Percentiles rank a stretch among this genome's conserved stretches.
Evolutionary conservation across 805 yeast species (phyloP).

Genomic region (Starmera quercuum): DNA sequence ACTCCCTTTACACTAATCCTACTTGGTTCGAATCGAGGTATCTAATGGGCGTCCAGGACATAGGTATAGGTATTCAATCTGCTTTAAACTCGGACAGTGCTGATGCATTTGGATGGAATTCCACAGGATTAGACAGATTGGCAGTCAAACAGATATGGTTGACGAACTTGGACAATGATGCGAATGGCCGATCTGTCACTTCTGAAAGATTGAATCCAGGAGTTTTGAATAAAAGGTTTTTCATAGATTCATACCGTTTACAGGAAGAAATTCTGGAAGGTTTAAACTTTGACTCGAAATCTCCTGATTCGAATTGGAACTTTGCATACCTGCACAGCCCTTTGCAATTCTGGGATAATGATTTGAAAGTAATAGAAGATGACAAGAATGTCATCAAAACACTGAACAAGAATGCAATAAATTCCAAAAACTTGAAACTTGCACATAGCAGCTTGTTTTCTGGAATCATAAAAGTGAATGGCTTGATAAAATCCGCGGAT

Average conservation of each 20-base stretch:
- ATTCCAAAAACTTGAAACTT: constrained; percentile 6
- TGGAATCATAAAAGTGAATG: constrained; percentile 34
- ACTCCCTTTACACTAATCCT: constrained; percentile 24
- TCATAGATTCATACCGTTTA: constrained; percentile 25
- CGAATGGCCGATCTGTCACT: background rate
- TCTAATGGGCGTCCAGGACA: constrained; percentile 7
- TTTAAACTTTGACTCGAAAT: constrained; percentile 3
- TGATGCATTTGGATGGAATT: too few relatives aligned
- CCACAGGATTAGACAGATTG: constrained; percentile 19
- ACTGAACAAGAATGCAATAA: constrained; percentile 22
- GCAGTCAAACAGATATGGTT: constrained; percentile 17
- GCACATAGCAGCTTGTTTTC: constrained; percentile 24
- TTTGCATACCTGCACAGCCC: constrained; percentile 30
- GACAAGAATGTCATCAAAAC: constrained; percentile 33
- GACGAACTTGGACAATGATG: background rate
- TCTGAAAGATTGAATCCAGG: constrained; percentile 7
- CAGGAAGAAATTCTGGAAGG: constrained; percentile 25
- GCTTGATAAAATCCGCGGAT: constrained; percentile 33
- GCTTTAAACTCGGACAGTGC: too few relatives aligned
- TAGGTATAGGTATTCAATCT: constrained; percentile 1
- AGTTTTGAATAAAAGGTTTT: constrained; percentile 28
- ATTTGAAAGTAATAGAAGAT: constrained; percentile 14
- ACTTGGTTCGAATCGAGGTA: constrained; percentile 12
- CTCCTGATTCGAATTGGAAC: background rate
- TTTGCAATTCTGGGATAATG: constrained; percentile 34